These are phyloP conservation scores for Catharanthus roseus DNA, from an alignment of 257 asterid species.

Conservation along the genomic window DNA sequence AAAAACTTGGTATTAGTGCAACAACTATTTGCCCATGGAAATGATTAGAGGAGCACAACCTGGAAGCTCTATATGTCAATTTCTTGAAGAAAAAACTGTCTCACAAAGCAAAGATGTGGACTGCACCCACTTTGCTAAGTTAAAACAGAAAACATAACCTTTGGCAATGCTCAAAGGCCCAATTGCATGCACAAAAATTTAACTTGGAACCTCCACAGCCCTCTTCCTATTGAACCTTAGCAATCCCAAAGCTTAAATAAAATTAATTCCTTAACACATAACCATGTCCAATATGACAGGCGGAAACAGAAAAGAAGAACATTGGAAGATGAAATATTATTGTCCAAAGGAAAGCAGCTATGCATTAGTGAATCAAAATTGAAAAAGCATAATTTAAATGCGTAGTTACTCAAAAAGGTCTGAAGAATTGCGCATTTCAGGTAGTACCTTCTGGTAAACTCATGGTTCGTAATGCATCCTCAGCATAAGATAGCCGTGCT, in stretches of 20 bases:
- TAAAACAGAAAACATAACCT: background rate
- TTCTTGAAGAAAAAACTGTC: background rate
- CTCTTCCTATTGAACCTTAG: background rate
- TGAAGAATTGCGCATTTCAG: background rate
- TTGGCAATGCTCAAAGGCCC: background rate
- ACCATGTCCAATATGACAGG: background rate
- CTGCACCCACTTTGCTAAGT: background rate
- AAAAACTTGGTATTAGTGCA: background rate
- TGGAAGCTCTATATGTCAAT: background rate
- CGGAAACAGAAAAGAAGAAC: background rate
- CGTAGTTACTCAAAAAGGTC: background rate
- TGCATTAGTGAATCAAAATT: background rate
- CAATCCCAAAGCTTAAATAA: background rate
- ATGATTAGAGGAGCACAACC: background rate
- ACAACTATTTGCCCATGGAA: background rate
- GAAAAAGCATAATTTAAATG: background rate
- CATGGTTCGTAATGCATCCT: constrained; percentile 75
- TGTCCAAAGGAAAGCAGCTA: background rate
- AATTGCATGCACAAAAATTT: background rate
- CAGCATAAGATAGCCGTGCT: constrained; percentile 58
- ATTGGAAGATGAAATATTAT: background rate
- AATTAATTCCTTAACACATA: background rate
- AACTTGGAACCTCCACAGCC: background rate
- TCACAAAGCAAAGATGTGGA: background rate
- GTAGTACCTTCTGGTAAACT: constrained; percentile 81